Conservation (phyloP, 352 stramenopile genomes). For the Pythium rishiriense region DNA sequence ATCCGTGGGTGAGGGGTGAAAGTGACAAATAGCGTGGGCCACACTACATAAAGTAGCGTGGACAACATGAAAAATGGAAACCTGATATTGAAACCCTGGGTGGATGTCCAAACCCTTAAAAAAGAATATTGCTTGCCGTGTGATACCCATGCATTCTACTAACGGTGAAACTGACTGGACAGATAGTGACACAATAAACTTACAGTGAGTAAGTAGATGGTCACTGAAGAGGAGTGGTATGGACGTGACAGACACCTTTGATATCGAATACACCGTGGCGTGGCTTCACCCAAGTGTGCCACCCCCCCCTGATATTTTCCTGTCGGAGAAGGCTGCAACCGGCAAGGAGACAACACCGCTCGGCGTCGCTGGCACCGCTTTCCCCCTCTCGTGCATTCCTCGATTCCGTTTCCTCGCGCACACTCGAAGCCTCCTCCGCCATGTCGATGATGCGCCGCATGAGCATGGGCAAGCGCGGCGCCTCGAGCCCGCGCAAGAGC, state of each 20-base stretch:
- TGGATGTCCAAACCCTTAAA: background rate
- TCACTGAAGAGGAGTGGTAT: background rate
- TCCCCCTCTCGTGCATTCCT: background rate
- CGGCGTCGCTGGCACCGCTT: background rate
- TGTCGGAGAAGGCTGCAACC: too few relatives aligned
- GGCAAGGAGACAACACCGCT: too few relatives aligned
- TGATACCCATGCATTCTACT: background rate
- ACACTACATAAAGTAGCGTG: background rate
- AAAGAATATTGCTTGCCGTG: background rate
- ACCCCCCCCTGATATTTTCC: slow-evolving; percentile 15
- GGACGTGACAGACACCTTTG: background rate
- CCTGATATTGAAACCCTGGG: slow-evolving; percentile 10
- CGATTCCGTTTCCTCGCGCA: background rate
- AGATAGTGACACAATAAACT: slow-evolving; percentile 2
- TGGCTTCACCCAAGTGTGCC: slow-evolving; percentile 8
- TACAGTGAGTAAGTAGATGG: background rate
- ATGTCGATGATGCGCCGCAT: slow-evolving; percentile 24
- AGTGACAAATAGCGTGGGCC: slow-evolving; percentile 1
- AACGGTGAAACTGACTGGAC: slow-evolving; percentile 12
- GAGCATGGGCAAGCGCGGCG: slow-evolving; percentile 22
- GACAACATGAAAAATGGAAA: background rate
- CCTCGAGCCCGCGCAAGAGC: slow-evolving; percentile 13
- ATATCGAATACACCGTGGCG: background rate
- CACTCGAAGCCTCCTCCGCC: background rate
- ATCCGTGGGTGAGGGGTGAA: background rate